phyloP scores from a whole-genome alignment of 306 rosid species.

The Fragaria ananassa region DNA sequence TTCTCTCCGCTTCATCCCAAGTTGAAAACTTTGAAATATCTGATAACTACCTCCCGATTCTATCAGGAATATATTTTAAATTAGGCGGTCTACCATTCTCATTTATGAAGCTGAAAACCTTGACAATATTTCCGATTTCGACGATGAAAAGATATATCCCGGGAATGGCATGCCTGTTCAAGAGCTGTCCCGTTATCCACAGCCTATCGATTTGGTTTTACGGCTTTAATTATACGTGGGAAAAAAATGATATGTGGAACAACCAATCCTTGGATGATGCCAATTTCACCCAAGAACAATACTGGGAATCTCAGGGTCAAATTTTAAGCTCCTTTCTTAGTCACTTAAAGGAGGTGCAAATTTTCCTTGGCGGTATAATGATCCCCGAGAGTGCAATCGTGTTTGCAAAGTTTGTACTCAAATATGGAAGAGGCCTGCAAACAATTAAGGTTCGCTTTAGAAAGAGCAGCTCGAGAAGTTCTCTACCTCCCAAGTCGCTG shows the following conservation, averaged over 20 bases:
- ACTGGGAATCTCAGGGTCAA: no score
- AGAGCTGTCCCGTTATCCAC: not conserved
- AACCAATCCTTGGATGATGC: not conserved
- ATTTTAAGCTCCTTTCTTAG: no score
- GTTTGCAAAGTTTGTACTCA: not conserved
- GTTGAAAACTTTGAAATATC: not conserved
- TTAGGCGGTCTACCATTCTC: not conserved
- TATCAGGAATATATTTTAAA: not conserved
- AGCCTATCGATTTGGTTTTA: not conserved
- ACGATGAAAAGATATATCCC: not conserved
- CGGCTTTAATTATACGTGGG: no score
- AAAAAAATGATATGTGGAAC: not conserved
- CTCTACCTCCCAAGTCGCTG: not conserved
- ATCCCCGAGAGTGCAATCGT: not conserved
- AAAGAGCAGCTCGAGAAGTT: not conserved
- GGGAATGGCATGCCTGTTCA: not conserved
- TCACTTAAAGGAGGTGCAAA: no score
- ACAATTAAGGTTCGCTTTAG: not conserved
- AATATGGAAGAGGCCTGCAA: not conserved
- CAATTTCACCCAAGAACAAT: no score
- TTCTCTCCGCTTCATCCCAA: not conserved
- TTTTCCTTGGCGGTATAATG: not conserved
- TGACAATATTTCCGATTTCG: not conserved
- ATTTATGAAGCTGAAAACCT: not conserved
- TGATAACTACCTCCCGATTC: not conserved